phyloP scores from a whole-genome alignment of 495 filamentous ascomycete genomes.

The Aspergillus conjunctus region DNA sequence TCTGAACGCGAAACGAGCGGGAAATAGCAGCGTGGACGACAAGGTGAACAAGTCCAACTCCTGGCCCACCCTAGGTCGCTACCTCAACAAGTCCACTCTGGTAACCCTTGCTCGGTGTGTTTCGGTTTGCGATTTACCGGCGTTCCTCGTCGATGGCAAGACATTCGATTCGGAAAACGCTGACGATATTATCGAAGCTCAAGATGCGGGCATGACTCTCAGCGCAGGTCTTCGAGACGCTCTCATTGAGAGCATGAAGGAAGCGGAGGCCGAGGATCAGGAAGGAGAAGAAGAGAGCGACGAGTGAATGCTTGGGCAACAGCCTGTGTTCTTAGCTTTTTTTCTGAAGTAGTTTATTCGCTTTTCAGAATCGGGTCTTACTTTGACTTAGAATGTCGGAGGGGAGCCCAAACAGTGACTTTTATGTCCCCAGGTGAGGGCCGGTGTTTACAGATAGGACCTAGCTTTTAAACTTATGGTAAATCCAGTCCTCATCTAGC shows the following conservation, averaged over 20 bases:
- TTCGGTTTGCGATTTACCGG: background rate
- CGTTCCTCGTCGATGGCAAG: background rate
- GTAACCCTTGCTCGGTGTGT: background rate
- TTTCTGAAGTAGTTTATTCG: too few species aligned
- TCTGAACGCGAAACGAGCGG: background rate
- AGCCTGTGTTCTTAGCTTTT: too few species aligned
- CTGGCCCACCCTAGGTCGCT: constrained; percentile 2
- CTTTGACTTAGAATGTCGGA: too few species aligned
- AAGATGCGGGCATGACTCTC: constrained; percentile 1
- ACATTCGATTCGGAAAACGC: constrained; percentile 3
- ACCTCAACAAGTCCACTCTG: background rate
- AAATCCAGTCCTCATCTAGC: too few species aligned
- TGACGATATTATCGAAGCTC: background rate
- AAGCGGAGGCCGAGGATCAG: background rate
- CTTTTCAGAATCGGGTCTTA: too few species aligned
- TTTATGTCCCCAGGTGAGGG: too few species aligned
- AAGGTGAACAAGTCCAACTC: background rate
- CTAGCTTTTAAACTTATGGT: too few species aligned
- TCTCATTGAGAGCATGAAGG: background rate
- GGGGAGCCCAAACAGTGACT: too few species aligned
- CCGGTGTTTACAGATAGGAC: too few species aligned
- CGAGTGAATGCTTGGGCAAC: background rate
- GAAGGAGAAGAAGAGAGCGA: background rate
- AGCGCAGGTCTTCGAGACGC: background rate
- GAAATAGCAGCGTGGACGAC: background rate